Evolutionary conservation across 139 green algal genomes (phyloP), one percentile per base, ranked within the genome.

Genomic region (Chlorella sp.): DNA sequence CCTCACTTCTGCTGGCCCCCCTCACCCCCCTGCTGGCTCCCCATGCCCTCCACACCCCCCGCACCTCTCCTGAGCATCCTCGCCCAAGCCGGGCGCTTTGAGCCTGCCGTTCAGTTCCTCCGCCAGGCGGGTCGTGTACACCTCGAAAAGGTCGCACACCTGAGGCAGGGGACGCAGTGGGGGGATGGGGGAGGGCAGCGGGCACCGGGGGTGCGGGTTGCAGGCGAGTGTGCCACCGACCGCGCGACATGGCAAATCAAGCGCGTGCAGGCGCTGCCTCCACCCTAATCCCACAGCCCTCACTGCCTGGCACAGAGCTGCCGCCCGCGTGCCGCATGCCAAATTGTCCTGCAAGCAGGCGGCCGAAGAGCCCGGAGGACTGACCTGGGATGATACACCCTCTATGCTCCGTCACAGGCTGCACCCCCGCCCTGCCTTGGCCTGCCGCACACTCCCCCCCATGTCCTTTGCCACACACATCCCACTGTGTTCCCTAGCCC

Each of bases 71-170:
- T 26, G 83, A 21, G 48, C 76, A 60, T 71, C 79, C 9, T 11
- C 64, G 22, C 11, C 28, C 11, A 26, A 26, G 12, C 42, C 86
- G 1, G 76, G 28, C 30, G 76, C 77, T 77, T 86, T 85, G n/a
- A 87, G 64, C 2, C 30, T 36, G 18, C 36, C 37, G 32, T 81
- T 80, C 3, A 90, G 64, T 37, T 79, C 87, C 2, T 61, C 87
- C 11, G 78, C 87, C 87, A 90, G 61, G 34, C 32, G 32, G 36
- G 60, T 40, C 30, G 79, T 87, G 81, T 88, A 91, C 22, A 73
- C 34, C 48, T 83, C 68, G 64, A 75, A 82, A 18, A 69, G 78
- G 40, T 87, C 60, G 21, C 36, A 36, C 0, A 76, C 34, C 57
- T 81, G 85, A 30, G 48, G 16, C 48, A 75, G 30, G 81, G 21